Evolutionary conservation across 2,329 filamentous ascomycete genomes (phyloP).

Genomic region (Graphilbum fragrans): DNA sequence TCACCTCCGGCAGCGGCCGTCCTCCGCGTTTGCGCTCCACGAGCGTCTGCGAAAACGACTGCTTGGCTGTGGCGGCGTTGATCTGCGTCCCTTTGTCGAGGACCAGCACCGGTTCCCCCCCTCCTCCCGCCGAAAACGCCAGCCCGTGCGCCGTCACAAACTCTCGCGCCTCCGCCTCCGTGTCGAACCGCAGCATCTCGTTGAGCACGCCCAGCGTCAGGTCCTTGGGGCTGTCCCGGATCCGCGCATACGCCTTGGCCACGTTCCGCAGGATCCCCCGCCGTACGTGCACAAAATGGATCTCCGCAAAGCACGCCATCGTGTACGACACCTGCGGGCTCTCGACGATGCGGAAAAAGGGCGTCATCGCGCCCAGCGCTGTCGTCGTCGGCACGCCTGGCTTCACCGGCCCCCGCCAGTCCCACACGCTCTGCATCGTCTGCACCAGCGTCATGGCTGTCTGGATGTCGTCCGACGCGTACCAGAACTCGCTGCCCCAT

Average conservation of each 20-base stretch:
- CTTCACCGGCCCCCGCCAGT: conserved; percentile 44
- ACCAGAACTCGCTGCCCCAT: conserved; percentile 44
- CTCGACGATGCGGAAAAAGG: conserved; percentile 49
- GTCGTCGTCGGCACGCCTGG: conserved; percentile 34
- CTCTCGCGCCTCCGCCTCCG: conserved; percentile 50
- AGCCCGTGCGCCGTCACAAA: conserved; percentile 50
- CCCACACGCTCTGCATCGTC: conserved; percentile 44
- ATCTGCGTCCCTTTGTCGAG: conserved; percentile 30
- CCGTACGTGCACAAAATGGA: conserved; percentile 51
- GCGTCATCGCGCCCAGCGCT: conserved; percentile 35
- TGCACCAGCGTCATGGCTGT: conserved; percentile 50
- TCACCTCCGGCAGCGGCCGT: conserved; percentile 38
- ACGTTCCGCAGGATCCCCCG: conserved; percentile 44
- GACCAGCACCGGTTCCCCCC: conserved; percentile 26
- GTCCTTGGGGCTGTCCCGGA: conserved; percentile 45
- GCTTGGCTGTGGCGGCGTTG: conserved; percentile 36
- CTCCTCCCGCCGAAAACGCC: conserved; percentile 29
- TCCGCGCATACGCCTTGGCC: conserved; percentile 41
- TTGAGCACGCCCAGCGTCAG: conserved; percentile 46
- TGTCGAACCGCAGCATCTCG: conserved; percentile 52
- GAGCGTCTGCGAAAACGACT: conserved; percentile 41
- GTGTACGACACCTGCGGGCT: conserved; percentile 49
- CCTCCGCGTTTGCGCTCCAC: conserved; percentile 49
- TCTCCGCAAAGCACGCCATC: conserved; percentile 57
- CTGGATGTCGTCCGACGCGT: conserved; percentile 43